Percentiles rank a stretch among this genome's conserved stretches.
phyloP scores from a whole-genome alignment of 2,329 filamentous ascomycete genomes.

The Talaromyces sp. region DNA sequence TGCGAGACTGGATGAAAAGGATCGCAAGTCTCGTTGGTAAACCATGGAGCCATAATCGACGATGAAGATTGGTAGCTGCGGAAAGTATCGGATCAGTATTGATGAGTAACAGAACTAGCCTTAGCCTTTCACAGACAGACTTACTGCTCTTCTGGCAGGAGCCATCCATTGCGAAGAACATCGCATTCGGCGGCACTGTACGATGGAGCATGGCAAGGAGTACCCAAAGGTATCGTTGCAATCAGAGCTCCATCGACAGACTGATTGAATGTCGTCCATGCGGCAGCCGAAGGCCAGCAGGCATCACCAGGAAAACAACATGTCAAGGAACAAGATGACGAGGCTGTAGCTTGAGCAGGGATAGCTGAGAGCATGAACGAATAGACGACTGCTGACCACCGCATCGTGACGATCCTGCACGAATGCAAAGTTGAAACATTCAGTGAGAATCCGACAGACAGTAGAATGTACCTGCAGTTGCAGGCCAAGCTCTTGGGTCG shows the following conservation, averaged over 20 bases:
- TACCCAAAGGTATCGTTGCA: conserved; percentile 31
- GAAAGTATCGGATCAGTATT: not conserved
- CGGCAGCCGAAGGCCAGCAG: conserved; percentile 38
- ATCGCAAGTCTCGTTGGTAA: conserved; percentile 33
- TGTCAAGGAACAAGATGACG: not conserved
- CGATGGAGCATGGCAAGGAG: conserved; percentile 29
- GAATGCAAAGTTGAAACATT: not conserved
- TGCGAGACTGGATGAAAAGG: conserved; percentile 26
- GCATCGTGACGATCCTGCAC: not conserved
- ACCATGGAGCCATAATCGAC: conserved; percentile 33
- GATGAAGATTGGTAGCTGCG: conserved; percentile 24
- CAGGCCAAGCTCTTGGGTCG: not conserved
- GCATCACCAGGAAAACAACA: conserved; percentile 27
- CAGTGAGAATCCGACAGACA: not conserved
- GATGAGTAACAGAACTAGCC: not conserved
- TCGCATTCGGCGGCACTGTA: conserved; percentile 4
- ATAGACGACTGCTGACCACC: not conserved
- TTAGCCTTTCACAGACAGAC: too few relatives aligned
- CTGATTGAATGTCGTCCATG: conserved; percentile 38
- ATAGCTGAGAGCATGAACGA: not conserved
- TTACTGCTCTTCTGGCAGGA: conserved; percentile 5
- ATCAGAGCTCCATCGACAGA: conserved; percentile 38
- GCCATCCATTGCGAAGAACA: conserved; percentile 4
- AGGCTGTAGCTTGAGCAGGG: not conserved
- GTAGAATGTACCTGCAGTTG: not conserved